phyloP scores from a whole-genome alignment of 2,329 filamentous ascomycete species.

The Thelonectria blattea region DNA sequence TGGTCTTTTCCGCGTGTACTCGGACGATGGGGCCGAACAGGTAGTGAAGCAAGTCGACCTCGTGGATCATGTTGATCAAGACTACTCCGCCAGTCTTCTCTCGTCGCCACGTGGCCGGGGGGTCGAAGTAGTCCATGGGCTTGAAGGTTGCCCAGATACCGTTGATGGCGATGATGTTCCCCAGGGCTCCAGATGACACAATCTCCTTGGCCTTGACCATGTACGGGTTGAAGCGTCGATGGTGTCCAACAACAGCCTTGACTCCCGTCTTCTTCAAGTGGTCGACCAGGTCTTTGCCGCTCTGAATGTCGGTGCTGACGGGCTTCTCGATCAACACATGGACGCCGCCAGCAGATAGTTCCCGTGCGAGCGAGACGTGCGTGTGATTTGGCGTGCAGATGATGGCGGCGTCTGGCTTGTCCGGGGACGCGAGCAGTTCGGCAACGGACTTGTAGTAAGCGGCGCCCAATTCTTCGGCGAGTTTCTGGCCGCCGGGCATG shows the following conservation, averaged over 20 bases:
- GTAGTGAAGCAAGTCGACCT: constrained; percentile 63
- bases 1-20: constrained; percentile 56
- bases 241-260: constrained; percentile 63
- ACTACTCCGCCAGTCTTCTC: constrained; percentile 53
- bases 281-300: constrained; percentile 42
- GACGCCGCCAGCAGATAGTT: constrained; percentile 54
- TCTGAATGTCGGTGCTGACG: constrained; percentile 50
- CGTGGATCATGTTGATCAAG: constrained; percentile 66
- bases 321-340: constrained; percentile 65
- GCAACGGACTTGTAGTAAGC: constrained; percentile 43
- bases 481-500: constrained; percentile 24
- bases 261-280: constrained; percentile 39
- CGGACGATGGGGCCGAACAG: constrained; percentile 59
- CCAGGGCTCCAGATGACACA: constrained; percentile 49
- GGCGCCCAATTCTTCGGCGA: constrained; percentile 33
- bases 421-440: constrained; percentile 47
- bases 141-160: constrained; percentile 62
- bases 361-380: constrained; percentile 57
- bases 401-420: constrained; percentile 59
- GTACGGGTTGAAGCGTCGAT: constrained; percentile 65
- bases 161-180: constrained; percentile 56
- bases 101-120: constrained; percentile 55
- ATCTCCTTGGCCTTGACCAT: constrained; percentile 55
- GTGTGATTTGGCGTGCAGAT: constrained; percentile 66
- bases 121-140: constrained; percentile 56